Evolutionary conservation across 768 basidiomycete species (phyloP).

Genomic region (Roridomyces roridus): DNA sequence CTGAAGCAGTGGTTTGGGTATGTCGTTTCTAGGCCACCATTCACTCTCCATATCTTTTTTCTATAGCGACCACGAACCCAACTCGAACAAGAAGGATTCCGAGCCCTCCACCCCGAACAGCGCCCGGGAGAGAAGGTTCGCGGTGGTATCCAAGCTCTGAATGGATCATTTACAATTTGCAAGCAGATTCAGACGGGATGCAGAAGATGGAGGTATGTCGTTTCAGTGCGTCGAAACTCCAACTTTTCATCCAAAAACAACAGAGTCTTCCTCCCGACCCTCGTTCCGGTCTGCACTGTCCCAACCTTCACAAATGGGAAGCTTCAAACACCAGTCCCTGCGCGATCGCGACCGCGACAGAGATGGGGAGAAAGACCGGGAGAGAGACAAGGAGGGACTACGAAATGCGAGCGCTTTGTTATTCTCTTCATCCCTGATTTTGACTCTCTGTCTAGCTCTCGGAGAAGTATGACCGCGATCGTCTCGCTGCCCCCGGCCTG

Average conservation of each 20-base stretch:
- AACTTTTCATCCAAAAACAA: background rate
- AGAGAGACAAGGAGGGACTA: slow-evolving; percentile 75
- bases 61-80: slow-evolving; percentile 69
- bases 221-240: slow-evolving; percentile 3
- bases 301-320: slow-evolving; percentile 92
- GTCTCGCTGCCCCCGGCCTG: slow-evolving; percentile 62
- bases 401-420: slow-evolving; percentile 62
- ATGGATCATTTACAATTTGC: slow-evolving; percentile 24
- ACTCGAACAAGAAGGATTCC: slow-evolving; percentile 69
- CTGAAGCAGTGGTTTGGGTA: slow-evolving; percentile 92
- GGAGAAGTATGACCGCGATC: slow-evolving; percentile 87
- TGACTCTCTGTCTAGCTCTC: slow-evolving; percentile 61
- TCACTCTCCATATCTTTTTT: no score
- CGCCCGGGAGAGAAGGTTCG: slow-evolving; percentile 72
- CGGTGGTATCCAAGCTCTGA: slow-evolving; percentile 3
- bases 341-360: slow-evolving; percentile 64
- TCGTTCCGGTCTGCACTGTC: slow-evolving; percentile 75
- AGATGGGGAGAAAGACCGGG: slow-evolving; percentile 59
- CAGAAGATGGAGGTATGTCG: slow-evolving; percentile 73
- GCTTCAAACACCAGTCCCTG: slow-evolving; percentile 88
- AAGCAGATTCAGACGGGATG: slow-evolving; percentile 74
- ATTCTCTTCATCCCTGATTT: slow-evolving; percentile 6
- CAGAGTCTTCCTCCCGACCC: slow-evolving; percentile 63
- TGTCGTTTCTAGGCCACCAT: slow-evolving; percentile 36
- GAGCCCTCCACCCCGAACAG: slow-evolving; percentile 61